Evolutionary conservation across 441 rosid genomes (phyloP).

Genomic region (Eruca vesicaria): DNA sequence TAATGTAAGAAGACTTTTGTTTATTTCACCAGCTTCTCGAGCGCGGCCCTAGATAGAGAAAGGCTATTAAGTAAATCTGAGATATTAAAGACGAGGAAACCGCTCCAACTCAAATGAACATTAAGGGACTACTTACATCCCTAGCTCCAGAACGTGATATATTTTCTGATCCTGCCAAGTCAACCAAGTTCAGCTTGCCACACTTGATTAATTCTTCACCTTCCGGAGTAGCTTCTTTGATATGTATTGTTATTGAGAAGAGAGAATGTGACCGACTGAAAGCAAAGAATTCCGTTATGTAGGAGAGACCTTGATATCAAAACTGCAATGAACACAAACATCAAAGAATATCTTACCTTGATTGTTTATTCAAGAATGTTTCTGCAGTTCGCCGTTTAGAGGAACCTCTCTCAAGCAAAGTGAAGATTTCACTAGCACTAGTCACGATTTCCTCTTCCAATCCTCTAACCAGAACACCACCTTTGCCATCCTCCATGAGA

Average conservation of each 20-base stretch:
- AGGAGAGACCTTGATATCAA: conserved; percentile 1
- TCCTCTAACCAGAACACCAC: conserved; percentile 98
- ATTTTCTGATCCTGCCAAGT: conserved; percentile 96
- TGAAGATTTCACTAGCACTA: conserved; percentile 87
- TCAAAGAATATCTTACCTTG: conserved; percentile 55
- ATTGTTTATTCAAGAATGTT: conserved; percentile 90
- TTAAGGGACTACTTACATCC: conserved; percentile 50
- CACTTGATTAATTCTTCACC: conserved; percentile 97
- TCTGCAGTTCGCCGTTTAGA: conserved; percentile 95
- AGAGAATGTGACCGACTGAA: conserved; percentile 97
- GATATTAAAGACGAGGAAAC: neutral
- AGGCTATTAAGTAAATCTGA: conserved; percentile 2
- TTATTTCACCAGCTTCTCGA: conserved; percentile 99
- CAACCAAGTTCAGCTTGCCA: conserved; percentile 95
- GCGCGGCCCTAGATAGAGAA: conserved; percentile 75
- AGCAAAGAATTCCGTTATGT: conserved; percentile 13
- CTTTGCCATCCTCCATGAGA: conserved; percentile 98
- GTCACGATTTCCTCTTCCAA: conserved; percentile 96
- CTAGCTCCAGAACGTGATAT: conserved; percentile 99
- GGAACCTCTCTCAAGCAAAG: conserved; percentile 92
- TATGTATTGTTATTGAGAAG: conserved; percentile 90
- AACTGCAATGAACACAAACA: conserved; percentile 5
- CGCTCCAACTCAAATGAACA: conserved; percentile 1
- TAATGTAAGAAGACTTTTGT: conserved; percentile 92
- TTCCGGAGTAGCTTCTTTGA: conserved; percentile 95